These are phyloP conservation scores for Tolypocladium tundrense DNA, from an alignment of 2,329 filamentous ascomycete species.

Conservation along the genomic window DNA sequence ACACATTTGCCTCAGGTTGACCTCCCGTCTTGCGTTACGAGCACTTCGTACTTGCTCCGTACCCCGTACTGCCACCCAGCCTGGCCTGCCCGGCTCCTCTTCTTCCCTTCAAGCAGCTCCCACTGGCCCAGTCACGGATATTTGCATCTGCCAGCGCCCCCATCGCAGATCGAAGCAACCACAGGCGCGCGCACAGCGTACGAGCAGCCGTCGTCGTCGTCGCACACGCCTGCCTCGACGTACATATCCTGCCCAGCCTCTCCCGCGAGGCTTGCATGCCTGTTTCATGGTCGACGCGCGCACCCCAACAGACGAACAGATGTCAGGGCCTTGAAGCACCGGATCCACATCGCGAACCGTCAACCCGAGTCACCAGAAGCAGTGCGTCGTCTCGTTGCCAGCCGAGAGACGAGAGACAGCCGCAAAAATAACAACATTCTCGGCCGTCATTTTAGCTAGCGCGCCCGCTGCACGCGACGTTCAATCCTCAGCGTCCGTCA, in stretches of 20 bases:
- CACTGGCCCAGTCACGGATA: background rate
- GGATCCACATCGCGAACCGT: background rate
- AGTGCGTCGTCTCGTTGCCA: background rate
- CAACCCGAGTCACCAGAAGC: background rate
- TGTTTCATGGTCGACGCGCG: background rate
- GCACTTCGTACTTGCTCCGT: background rate
- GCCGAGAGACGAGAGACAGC: too few species aligned
- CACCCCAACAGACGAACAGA: background rate
- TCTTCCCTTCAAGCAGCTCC: background rate
- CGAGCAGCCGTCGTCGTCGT: background rate
- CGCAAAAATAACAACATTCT: background rate
- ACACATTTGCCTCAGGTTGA: background rate
- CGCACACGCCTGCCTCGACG: background rate
- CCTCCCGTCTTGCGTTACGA: background rate
- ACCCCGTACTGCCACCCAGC: background rate
- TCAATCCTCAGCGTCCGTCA: background rate
- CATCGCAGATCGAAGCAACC: background rate
- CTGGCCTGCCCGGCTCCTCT: background rate
- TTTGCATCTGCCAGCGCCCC: background rate
- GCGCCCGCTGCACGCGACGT: slow-evolving; percentile 1
- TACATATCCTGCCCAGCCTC: background rate
- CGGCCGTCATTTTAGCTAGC: background rate
- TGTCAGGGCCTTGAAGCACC: background rate
- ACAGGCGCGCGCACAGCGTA: background rate
- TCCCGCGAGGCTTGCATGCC: background rate